These are phyloP conservation scores for Fusarium hostae DNA, from an alignment of 2,329 filamentous ascomycete genomes.

Conservation along the genomic window DNA sequence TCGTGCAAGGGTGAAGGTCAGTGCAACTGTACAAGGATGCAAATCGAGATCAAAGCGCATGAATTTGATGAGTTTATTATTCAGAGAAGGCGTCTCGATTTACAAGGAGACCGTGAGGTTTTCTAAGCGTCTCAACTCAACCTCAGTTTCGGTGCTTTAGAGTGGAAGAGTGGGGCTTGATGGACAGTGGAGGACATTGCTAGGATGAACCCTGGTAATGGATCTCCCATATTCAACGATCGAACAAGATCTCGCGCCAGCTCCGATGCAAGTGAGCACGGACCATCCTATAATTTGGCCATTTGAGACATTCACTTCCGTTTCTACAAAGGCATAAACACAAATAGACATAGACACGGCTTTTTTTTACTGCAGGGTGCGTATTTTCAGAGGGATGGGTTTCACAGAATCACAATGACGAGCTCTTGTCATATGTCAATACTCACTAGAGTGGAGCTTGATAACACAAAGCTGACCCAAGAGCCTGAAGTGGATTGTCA, in stretches of 20 bases:
- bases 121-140: conserved; percentile 12
- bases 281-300: conserved; percentile 25
- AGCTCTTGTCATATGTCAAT: neutral
- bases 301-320: neutral
- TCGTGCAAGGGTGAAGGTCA: neutral
- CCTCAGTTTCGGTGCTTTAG: neutral
- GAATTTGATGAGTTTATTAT: neutral
- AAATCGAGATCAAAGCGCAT: neutral
- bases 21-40: neutral
- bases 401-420: neutral
- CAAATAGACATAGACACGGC: neutral
- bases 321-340: neutral
- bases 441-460: neutral
- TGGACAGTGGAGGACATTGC: neutral
- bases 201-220: conserved; percentile 8
- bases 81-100: neutral
- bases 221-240: conserved; percentile 31
- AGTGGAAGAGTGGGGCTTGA: neutral
- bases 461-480: neutral
- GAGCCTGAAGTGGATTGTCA: neutral
- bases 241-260: conserved; percentile 39
- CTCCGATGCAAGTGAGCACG: conserved; percentile 35
- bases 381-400: neutral
- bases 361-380: neutral
- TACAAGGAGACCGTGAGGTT: conserved; percentile 13